These are phyloP conservation scores for Sporothrix euskadiensis DNA, from an alignment of 2,329 filamentous ascomycete genomes.

Conservation along the genomic window DNA sequence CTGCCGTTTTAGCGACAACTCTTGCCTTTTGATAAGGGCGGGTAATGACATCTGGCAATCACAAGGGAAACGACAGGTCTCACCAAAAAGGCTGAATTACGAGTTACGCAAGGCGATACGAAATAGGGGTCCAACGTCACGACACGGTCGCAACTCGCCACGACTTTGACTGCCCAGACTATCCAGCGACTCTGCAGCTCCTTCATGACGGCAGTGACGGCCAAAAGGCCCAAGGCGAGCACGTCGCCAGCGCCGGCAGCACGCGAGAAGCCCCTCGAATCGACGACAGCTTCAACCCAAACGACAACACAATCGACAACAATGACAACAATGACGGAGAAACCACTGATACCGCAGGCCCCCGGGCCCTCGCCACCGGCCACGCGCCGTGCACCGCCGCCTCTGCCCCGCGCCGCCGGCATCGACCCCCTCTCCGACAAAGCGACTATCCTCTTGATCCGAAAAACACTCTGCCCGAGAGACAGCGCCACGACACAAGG, in stretches of 20 bases:
- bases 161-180: neutral
- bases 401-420: conserved; percentile 36
- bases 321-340: neutral
- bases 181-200: conserved; percentile 16
- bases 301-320: neutral
- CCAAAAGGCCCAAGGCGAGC: conserved; percentile 28
- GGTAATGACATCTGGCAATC: conserved; percentile 17
- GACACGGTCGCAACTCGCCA: neutral
- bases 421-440: conserved; percentile 68
- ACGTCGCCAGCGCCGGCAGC: neutral
- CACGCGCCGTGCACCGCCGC: conserved; percentile 29
- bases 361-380: conserved; percentile 22
- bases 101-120: neutral
- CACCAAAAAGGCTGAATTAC: neutral
- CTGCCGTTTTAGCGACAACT: conserved; percentile 25
- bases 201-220: conserved; percentile 32
- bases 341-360: conserved; percentile 18
- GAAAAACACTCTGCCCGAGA: conserved; percentile 79
- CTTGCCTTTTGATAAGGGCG: neutral
- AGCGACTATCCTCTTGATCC: conserved; percentile 77
- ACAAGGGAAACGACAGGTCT: neutral
- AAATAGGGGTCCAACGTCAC: conserved; percentile 5
- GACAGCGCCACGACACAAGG: conserved; percentile 40
- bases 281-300: neutral
- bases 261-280: neutral